Evolutionary conservation across 495 filamentous ascomycete genomes (phyloP), one percentile per base, ranked within the genome.

Genomic region (Penicillium subrubescens): DNA sequence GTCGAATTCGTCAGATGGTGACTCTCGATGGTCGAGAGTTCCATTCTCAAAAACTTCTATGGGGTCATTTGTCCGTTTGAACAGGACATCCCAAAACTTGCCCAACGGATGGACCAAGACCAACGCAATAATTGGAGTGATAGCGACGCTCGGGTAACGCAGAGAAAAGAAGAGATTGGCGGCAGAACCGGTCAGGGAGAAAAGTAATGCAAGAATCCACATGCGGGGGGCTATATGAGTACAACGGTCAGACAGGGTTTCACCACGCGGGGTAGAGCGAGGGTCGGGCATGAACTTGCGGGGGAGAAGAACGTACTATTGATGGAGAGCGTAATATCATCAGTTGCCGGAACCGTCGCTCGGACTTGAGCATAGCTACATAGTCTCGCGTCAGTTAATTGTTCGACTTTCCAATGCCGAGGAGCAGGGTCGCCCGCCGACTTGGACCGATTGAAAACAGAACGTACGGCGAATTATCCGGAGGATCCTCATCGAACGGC

Each of bases 151-250:
- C 35, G 92, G 92, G 78, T 94, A 95, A 79, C 92, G 84, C 64
- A 95, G 89, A 87, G 78, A 95, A 92, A 75, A 75, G 74, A 95
- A 93, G 33, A 94, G 77, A 75, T 94, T 95, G 43, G 90, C 92
- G 3, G 90, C 88, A 35, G 91, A 93, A 50, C 92, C 92, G 23
- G 94, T 79, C 34, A 95, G 77, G 14, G 92, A 88, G 69, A 94
- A 95, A 14, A 95, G 68, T 8, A 91, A 80, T 23, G 91, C 91
- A 27, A 94, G 71, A 21, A 80, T 81, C 92, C 92, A 94, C 92
- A 94, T 95, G 35, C 92, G 90, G 21, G 92, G 92, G 3, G 92
- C 71, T 73, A 43, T 12, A 50, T 39, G 17, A 61, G 51, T 44
- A 56, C 52, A 43, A 34, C 8, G 2, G 17, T 43, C 15, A 43